Evolutionary conservation across 2,329 filamentous ascomycete species (phyloP), one percentile per base, ranked within the genome.

Genomic region (Alternaria infectoria): DNA sequence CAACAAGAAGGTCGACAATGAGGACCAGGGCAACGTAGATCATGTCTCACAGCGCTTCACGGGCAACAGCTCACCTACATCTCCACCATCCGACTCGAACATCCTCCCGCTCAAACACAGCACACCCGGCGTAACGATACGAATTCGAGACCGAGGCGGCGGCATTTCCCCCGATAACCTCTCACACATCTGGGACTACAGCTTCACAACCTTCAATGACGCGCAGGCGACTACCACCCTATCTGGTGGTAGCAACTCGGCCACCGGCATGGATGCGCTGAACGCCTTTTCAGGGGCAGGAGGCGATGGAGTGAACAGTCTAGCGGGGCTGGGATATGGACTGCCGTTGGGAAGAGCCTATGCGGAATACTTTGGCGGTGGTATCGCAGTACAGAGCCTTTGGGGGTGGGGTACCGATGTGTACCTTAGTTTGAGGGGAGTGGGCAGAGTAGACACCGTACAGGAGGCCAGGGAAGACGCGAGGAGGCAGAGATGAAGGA

Each of bases 341-440:
- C 78, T 99, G 66, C 96, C 96, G 2, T 81, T 99, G 21, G 93
- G 93, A 57, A 87, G 96, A 65, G 95, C 96, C 0, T 99, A 99
- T 76, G 96, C 96, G 1, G 95, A 99, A 83, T 99, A 98, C 74
- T 99, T 99, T 83, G 96, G 96, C 3, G 96, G 96, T 1, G 94
- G 94, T 3, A 96, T 99, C 62, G 90, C 90, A 5, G 90, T 99
- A n/a, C 95, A 99, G 85, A 97, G 93, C 77, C 81, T 98, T 50
- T 96, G 93, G 83, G 95, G 96, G 5, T 99, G 96, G 96, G 96
- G 89, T 0, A 89, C 88, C 4, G 88, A 90, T 81, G 88, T 90
- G 2, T 90, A 90, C 78, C 77, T 90, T 58, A 89, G 86, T 54
- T 71, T 90, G 66, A 83, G 87, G 68, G 88, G 88, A 0, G 87